These are phyloP conservation scores for Helicocarpus griseus DNA, from an alignment of 2,329 filamentous ascomycete genomes.

Conservation along the genomic window DNA sequence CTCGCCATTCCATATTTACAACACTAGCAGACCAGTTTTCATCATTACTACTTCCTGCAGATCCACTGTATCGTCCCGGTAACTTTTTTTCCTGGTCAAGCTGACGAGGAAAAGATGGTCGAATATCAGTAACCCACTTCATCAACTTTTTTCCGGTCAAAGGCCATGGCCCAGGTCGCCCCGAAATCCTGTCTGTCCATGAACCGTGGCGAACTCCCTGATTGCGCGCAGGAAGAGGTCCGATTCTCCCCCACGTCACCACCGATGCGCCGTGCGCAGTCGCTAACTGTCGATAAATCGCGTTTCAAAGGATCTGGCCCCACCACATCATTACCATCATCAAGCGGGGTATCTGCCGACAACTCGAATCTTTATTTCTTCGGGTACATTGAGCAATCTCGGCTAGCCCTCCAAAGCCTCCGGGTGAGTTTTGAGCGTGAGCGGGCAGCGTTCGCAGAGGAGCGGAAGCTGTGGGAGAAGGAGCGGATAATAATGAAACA, in stretches of 20 bases:
- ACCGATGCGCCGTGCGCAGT: conserved; percentile 28
- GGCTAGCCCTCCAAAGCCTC: conserved; percentile 29
- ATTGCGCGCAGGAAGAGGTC: conserved; percentile 29
- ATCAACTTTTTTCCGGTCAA: neutral
- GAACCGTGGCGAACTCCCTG: neutral
- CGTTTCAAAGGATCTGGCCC: conserved; percentile 17
- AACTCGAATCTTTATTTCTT: conserved; percentile 19
- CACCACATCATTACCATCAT: conserved; percentile 13
- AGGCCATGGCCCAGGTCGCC: conserved; percentile 3
- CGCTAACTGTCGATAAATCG: conserved; percentile 28
- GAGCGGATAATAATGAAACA: conserved; percentile 33
- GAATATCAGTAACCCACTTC: neutral
- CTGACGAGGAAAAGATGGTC: neutral
- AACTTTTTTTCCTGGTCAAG: too few species aligned
- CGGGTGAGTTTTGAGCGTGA: conserved; percentile 30
- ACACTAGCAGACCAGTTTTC: too few species aligned
- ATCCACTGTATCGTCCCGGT: too few species aligned
- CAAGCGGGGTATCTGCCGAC: conserved; percentile 11
- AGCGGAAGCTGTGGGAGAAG: conserved; percentile 35
- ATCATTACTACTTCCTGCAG: too few species aligned
- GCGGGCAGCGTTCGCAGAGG: conserved; percentile 31
- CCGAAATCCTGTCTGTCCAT: neutral
- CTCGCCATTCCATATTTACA: too few species aligned
- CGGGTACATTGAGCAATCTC: conserved; percentile 34
- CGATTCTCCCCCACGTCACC: conserved; percentile 32